Conservation (phyloP, 2,329 filamentous ascomycete species). For the Penicillium sp. region DNA sequence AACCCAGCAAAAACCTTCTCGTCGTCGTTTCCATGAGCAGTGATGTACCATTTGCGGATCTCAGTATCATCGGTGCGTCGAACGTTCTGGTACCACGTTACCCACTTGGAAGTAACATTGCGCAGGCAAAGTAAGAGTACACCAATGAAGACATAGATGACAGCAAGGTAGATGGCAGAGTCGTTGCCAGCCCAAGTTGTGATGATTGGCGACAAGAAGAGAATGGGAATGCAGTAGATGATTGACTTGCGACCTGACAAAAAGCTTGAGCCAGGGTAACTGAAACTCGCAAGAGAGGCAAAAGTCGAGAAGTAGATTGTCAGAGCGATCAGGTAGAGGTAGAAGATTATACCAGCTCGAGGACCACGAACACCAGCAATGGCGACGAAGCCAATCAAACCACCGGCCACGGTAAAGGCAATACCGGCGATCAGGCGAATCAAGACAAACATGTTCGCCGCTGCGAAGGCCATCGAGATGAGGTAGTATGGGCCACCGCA, state of each 20-base stretch:
- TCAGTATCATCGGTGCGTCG: slow-evolving; percentile 42
- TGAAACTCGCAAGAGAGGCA: slow-evolving; percentile 56
- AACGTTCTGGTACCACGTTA: slow-evolving; percentile 54
- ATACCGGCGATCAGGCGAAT: slow-evolving; percentile 56
- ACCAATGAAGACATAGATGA: slow-evolving; percentile 57
- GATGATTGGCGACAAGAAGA: slow-evolving; percentile 59
- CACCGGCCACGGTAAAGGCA: slow-evolving; percentile 54
- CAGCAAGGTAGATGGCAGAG: slow-evolving; percentile 57
- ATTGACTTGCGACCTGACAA: slow-evolving; percentile 61
- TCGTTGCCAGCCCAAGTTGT: slow-evolving; percentile 58
- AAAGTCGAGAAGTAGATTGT: slow-evolving; percentile 62
- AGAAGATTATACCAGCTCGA: slow-evolving; percentile 57
- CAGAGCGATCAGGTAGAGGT: slow-evolving; percentile 60
- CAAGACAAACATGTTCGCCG: slow-evolving; percentile 58
- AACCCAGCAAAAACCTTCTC: slow-evolving; percentile 47
- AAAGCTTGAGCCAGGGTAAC: slow-evolving; percentile 57
- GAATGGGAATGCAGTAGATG: slow-evolving; percentile 57
- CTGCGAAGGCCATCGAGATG: slow-evolving; percentile 57
- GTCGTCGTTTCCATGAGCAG: slow-evolving; percentile 33
- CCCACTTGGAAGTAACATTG: slow-evolving; percentile 60
- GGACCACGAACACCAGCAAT: slow-evolving; percentile 50
- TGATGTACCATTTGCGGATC: slow-evolving; percentile 44
- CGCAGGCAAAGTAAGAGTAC: slow-evolving; percentile 56
- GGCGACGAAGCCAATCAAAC: slow-evolving; percentile 55
- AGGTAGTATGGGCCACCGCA: slow-evolving; percentile 66